A percentile compares a stretch with the other conserved stretches of the same genome.
These are phyloP conservation scores for Hyphopichia homilentoma DNA, from an alignment of 805 yeast species.

Conservation along the genomic window DNA sequence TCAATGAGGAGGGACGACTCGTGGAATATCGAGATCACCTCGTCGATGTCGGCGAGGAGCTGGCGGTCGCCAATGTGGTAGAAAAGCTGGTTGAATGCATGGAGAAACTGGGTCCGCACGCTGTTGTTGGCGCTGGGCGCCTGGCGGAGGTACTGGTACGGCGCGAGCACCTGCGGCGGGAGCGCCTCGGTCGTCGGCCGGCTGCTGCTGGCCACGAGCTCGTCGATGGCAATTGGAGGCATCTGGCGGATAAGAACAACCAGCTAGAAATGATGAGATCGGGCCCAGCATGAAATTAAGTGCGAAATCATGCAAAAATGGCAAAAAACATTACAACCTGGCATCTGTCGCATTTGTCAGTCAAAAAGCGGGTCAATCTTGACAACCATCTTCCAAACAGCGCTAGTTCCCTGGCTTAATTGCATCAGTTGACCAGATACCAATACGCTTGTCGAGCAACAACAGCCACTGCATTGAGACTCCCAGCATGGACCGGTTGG, in stretches of 20 bases:
- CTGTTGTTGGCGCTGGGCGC: conserved; percentile 32
- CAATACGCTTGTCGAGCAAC: too few relatives aligned
- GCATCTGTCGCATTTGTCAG: too few relatives aligned
- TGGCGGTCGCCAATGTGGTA: conserved; percentile 22
- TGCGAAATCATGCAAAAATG: too few relatives aligned
- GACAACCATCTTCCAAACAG: too few relatives aligned
- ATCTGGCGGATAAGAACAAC: not conserved
- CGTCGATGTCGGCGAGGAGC: conserved; percentile 22
- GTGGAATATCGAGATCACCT: conserved; percentile 31
- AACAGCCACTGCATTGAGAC: too few relatives aligned
- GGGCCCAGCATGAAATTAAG: too few relatives aligned
- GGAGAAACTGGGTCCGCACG: conserved; percentile 25
- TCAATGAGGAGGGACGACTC: conserved; percentile 52
- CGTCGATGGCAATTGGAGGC: not conserved
- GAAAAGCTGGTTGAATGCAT: conserved; percentile 31
- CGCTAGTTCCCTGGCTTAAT: too few relatives aligned
- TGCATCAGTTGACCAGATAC: too few relatives aligned
- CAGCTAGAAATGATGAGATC: not conserved
- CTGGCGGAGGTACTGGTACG: conserved; percentile 27
- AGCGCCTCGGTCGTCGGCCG: conserved; percentile 3
- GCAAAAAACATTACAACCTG: too few relatives aligned
- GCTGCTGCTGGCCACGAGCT: not conserved
- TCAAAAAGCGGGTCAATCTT: too few relatives aligned
- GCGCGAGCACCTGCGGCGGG: conserved; percentile 16
- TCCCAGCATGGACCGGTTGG: conserved; percentile 14